Base-by-base conservation (phyloP, 2,329 filamentous ascomycete genomes). In the Fusarium mangiferae region DNA sequence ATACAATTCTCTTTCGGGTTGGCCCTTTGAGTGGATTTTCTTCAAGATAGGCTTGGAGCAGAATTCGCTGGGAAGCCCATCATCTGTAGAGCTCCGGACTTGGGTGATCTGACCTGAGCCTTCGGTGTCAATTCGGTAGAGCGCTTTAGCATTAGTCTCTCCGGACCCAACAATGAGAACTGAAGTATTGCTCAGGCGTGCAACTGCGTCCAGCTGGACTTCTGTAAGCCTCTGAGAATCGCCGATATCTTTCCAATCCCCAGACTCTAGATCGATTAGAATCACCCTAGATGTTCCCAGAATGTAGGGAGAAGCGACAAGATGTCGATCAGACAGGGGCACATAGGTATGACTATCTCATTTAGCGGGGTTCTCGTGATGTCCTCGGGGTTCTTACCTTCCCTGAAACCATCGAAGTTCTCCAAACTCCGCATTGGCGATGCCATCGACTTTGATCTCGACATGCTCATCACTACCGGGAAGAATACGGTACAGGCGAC, bases 401-500 rank as follows among this genome's bases (percentile, higher is more conserved):
- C 78, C 79, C 41, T 81, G 71, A 4, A 73, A 76, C 70, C 78
- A 80, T 9, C 78, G 68, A 7, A 82, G 75, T 24, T 81, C 81
- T 10, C 81, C 83, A 52, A 86, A 77, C 39, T 86, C 85, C 2
- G 81, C 82, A 3, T 84, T 77, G 24, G 86, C 83, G 18, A 87
- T 79, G 0, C 82, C 84, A 3, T 81, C 66, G 7, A 87, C 62
- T 6, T 69, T 66, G 14, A 87, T 70, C 22, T 80, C 77, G 15
- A 72, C 60, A 1, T 81, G 73, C 13, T 77, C 61, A 9, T 78
- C 63, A 11, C 75, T 68, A 3, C 77, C 79, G 2, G 81, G 78
- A 7, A 68, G 66, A n/a, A 83, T 77, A 4, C 81, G 80, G 68
- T 85, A 87, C 13, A 89, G 77, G 64, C 87, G 86, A 64, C 86